Evolutionary conservation across 2,329 filamentous ascomycete genomes (phyloP), one percentile per base, ranked within the genome.

Genomic region (Phialemonium atrogriseum): DNA sequence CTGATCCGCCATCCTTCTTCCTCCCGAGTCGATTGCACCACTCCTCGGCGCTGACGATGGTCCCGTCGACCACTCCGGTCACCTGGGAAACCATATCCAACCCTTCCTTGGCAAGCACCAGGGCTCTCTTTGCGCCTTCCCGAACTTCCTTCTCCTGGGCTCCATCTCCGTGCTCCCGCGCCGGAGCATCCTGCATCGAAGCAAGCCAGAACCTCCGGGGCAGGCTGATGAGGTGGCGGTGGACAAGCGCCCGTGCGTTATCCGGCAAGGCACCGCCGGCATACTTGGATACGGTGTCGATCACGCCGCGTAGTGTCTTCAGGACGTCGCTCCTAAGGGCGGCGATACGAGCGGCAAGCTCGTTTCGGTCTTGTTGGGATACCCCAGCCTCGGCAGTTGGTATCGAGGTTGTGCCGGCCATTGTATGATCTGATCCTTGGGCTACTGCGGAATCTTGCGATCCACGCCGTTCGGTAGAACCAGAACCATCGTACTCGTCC

Each of bases 11-110:
- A 20, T 15, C 20, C 42, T 51, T 58, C 39, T 51, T 52, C 43
- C 68, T 65, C 9, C 83, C 84, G 36, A 94, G 65, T 13, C 79
- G 69, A 37, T 88, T 82, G 42, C 89, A 84, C 91, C 91, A 96
- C 45, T 80, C 77, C 56, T 96, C 89, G 1, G 91, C 91, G 46
- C 84, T 91, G 34, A 84, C 73, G 32, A 96, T 82, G 0, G 91
- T 96, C 32, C 86, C 83, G 44, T 93, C 84, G 7, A 96, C 71
- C 2, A 95, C 84, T 5, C 80, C 77, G 24, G 80, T 91, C 30
- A 98, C 86, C 54, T 95, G 87, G 1, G 77, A 73, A 70, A 96
- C 87, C 81, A 96, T 94, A 45, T 95, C 87, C 10, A 96, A 66
- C 0, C 88, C 86, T 53, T 96, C 89, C 48, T 82, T 83, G 6